A percentile compares a stretch with the other conserved stretches of the same genome.
These are phyloP conservation scores for Lactifluus subvellereus DNA, from an alignment of 768 basidiomycete species.

Conservation along the genomic window DNA sequence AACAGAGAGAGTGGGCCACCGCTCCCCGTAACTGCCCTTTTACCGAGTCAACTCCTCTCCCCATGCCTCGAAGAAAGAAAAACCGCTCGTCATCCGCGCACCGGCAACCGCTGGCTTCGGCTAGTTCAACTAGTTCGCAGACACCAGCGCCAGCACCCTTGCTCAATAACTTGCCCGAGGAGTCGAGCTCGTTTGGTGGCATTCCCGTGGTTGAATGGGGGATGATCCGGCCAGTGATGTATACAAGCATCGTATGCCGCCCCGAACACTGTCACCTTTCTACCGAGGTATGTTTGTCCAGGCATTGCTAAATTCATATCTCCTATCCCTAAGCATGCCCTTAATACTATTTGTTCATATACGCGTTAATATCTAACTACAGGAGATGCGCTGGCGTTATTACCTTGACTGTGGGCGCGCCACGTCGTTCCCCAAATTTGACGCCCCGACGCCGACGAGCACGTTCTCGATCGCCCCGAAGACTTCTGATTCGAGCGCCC, in stretches of 20 bases:
- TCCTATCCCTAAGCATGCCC: background rate
- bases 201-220: background rate
- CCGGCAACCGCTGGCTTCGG: too few species aligned
- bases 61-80: background rate
- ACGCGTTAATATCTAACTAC: background rate
- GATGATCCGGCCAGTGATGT: too few species aligned
- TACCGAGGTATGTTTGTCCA: background rate
- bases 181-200: background rate
- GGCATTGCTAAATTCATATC: background rate
- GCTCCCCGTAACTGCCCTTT: too few species aligned
- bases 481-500: background rate
- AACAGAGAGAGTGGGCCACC: too few species aligned
- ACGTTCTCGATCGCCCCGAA: background rate
- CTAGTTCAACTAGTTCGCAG: too few species aligned
- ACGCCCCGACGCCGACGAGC: too few species aligned
- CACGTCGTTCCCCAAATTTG: background rate
- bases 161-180: too few species aligned
- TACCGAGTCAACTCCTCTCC: background rate
- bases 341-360: background rate
- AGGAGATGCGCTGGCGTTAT: conserved; percentile 4
- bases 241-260: background rate
- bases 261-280: background rate
- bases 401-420: conserved; percentile 5
- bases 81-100: background rate
- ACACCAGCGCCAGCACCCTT: too few species aligned